Base-by-base conservation (phyloP, 495 filamentous ascomycete species). In the Niebla homalea region DNA sequence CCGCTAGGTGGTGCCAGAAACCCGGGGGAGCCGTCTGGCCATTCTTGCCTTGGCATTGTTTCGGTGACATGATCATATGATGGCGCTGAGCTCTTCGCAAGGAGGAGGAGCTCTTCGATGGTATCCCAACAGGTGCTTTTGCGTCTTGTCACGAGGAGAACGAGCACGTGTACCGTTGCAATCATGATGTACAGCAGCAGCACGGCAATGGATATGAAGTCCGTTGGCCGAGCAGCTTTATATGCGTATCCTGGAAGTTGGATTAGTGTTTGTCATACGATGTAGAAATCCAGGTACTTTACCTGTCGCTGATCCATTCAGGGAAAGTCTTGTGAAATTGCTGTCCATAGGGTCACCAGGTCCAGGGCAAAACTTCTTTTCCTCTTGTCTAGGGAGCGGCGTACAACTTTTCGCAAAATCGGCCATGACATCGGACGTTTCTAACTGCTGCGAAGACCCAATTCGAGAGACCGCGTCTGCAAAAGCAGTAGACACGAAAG, bases 401-500 rank as follows among this genome's bases (percentile, higher is more conserved):
- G 14, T 19, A 15, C 45, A 49, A 11, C 40, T 7, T 18, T 20
- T 48, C 16, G 23, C 48, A 4, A 20, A 46, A 32, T 50, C 43
- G 43, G 32, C 7, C 18, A 35, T 20, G 35, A 50, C 8, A 16
- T 25, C 5, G 23, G 7, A 11, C 19, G 22, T 5, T n/a, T 32
- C 19, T 15, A 36, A 16, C 19, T 35, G 18, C 48, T 38, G 44
- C 12, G 4, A n/a, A 48, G 29, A 37, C 8, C 50, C 50, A 15
- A 48, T 36, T 35, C 50, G 43, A 35, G 50, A 52, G 23, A 52
- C 25, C 7, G 43, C 41, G 36, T 52, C 50, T 15, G 50, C 41
- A 46, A 52, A 48, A 21, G 32, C 50, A 20, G 50, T 52, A 43
- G 50, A 49, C 18, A 48, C 38, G 23, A 52, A 16, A 4, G 50